Conservation (phyloP, 192 early-diverging fungal genomes). For the Phlyctochytrium planicorne region DNA sequence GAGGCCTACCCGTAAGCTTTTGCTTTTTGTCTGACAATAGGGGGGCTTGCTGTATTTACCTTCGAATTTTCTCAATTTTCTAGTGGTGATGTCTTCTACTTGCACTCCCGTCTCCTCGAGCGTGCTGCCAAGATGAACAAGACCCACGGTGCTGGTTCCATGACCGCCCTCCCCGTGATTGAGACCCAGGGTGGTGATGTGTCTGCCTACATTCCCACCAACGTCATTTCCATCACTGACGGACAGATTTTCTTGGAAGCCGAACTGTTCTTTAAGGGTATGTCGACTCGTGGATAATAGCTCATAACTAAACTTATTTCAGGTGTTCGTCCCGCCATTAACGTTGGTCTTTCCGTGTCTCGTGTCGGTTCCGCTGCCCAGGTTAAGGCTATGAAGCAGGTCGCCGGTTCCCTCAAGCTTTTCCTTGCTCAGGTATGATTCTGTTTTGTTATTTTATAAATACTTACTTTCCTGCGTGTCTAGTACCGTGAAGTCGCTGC, state of each 20-base stretch:
- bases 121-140: slow-evolving; percentile 99
- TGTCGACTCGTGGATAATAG: not conserved
- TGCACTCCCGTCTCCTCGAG: slow-evolving; percentile 98
- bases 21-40: slow-evolving; percentile 17
- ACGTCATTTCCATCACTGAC: slow-evolving; percentile 99
- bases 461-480: slow-evolving; percentile 9
- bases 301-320: not conserved
- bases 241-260: slow-evolving; percentile 99
- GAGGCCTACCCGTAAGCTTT: slow-evolving; percentile 86
- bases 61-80: not conserved
- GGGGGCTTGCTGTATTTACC: slow-evolving; percentile 6
- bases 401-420: slow-evolving; percentile 99
- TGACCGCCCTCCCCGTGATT: slow-evolving; percentile 99
- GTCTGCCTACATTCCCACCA: slow-evolving; percentile 99
- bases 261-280: slow-evolving; percentile 99
- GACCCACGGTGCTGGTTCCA: slow-evolving; percentile 89
- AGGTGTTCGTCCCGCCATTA: slow-evolving; percentile 95
- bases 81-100: slow-evolving; percentile 97
- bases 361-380: slow-evolving; percentile 99
- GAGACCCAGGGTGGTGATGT: slow-evolving; percentile 99
- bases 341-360: slow-evolving; percentile 99
- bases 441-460: slow-evolving; percentile 9
- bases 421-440: slow-evolving; percentile 83
- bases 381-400: slow-evolving; percentile 99
- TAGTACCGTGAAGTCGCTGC: slow-evolving; percentile 99